Base-by-base conservation (phyloP, 225 moss, liverwort and hornwort species). In the Bryum argenteum region DNA sequence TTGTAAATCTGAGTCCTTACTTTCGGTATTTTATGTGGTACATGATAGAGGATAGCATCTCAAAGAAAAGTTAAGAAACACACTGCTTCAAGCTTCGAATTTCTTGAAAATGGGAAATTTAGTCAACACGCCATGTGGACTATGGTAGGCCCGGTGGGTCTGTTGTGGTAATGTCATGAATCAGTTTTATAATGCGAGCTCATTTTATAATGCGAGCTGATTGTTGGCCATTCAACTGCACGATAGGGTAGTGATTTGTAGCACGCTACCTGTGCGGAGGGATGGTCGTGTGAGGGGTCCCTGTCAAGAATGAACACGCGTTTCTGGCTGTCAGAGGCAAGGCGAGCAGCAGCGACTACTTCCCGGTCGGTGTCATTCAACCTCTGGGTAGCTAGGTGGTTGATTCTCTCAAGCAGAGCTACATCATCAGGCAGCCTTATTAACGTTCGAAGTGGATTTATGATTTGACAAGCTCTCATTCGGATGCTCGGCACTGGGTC, bases 401-500 rank as follows among this genome's bases (percentile, higher is more conserved):
- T 98, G 73, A 98, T 89, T 67, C 87, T 92, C 76, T 98, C 97
- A 15, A 98, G 83, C 59, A 87, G 65, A 43, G 85, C 82, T 24
- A 89, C 87, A 80, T 94, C 94, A 66, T 98, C 97, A 67, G 97
- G 92, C 61, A 94, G 66, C 72, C 85, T 92, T 68, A 94, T 87
- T 45, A 92, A 88, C 28, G 86, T 82, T 76, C 94, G 85, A 10
- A 92, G 85, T 70, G 83, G 88, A 71, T 94, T 94, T 33, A 94
- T 45, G 63, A 94, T 83, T 66, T 84, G 83, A 72, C 94, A 98
- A 54, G 92, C 92, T 76, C 94, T 79, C 88, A 91, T 89, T 66
- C 94, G 90, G 78, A 98, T 89, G 79, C 92, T 98, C 68, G 97
- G 85, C 75, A 98, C 92, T 80, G 94, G 89, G 78, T 98, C 97